These are phyloP conservation scores for Cutaneotrichosporon cyanovorans DNA, from an alignment of 1,284 basidiomycete genomes.

Conservation along the genomic window DNA sequence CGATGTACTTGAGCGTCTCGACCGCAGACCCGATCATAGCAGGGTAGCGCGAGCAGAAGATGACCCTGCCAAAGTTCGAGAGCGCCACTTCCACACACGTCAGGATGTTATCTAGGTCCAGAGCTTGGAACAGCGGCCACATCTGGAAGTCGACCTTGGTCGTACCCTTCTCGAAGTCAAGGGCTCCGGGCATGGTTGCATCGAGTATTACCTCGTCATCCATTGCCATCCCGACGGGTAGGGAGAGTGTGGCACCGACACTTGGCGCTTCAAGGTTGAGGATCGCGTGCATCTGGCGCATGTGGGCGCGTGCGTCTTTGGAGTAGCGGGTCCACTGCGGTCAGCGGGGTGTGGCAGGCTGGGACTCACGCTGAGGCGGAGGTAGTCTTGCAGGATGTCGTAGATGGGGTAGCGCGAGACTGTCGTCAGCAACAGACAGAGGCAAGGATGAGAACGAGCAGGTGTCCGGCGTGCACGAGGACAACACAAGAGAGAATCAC, in stretches of 20 bases:
- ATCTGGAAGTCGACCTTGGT: slow-evolving; percentile 64
- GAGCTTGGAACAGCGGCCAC: slow-evolving; percentile 92
- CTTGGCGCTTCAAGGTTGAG: slow-evolving; percentile 65
- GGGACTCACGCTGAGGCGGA: slow-evolving; percentile 55
- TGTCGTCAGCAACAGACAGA: slow-evolving; percentile 33
- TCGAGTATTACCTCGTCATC: slow-evolving; percentile 34
- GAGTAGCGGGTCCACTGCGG: slow-evolving; percentile 80
- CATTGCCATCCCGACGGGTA: slow-evolving; percentile 22
- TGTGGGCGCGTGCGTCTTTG: slow-evolving; percentile 57
- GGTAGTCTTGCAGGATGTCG: slow-evolving; percentile 84
- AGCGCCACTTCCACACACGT: slow-evolving; percentile 88
- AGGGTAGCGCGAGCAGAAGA: slow-evolving; percentile 85
- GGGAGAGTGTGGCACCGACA: slow-evolving; percentile 57
- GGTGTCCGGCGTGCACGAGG: too few relatives aligned
- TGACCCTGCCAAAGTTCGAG: slow-evolving; percentile 80
- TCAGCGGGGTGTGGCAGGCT: background rate
- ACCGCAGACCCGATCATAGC: slow-evolving; percentile 79
- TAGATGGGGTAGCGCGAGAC: slow-evolving; percentile 87
- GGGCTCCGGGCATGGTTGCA: slow-evolving; percentile 44
- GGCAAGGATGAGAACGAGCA: too few relatives aligned
- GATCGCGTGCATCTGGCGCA: slow-evolving; percentile 43
- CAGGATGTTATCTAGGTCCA: slow-evolving; percentile 89
- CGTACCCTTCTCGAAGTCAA: slow-evolving; percentile 46
- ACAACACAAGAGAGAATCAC: too few relatives aligned
- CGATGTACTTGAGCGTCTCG: slow-evolving; percentile 79